Percentiles rank a stretch among this genome's conserved stretches.
phyloP scores from a whole-genome alignment of 1,284 basidiomycete genomes.

The Ustilago bromivora region DNA sequence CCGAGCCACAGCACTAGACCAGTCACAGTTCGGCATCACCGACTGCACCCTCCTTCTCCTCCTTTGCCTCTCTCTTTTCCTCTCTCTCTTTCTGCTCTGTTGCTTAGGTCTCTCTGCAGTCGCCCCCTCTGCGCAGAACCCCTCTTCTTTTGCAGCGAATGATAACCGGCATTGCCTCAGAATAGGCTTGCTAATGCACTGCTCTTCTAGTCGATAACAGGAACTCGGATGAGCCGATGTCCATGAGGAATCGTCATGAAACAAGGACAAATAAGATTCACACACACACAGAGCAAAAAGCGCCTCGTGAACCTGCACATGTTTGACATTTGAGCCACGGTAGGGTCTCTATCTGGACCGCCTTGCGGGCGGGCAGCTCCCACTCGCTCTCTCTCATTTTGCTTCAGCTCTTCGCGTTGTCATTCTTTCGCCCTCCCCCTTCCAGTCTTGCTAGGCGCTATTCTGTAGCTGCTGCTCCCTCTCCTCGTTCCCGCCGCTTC shows the following conservation, averaged over 20 bases:
- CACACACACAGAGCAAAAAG: background rate
- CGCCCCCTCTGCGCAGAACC: conserved; percentile 17
- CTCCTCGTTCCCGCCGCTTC: background rate
- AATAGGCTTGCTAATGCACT: background rate
- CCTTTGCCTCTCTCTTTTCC: background rate
- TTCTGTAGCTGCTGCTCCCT: background rate
- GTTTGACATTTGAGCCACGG: background rate
- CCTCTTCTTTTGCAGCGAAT: background rate
- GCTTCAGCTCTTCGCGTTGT: background rate
- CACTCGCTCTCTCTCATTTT: background rate
- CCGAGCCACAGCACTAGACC: conserved; percentile 18
- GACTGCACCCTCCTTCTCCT: background rate
- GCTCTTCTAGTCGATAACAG: background rate
- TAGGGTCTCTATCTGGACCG: background rate
- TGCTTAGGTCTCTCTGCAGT: conserved; percentile 8
- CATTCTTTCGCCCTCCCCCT: background rate
- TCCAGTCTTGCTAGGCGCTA: conserved; percentile 1
- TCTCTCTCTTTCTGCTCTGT: background rate
- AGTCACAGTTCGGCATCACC: conserved; percentile 13
- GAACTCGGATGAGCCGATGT: background rate
- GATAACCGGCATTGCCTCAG: background rate
- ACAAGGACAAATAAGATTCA: background rate
- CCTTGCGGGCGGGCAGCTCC: background rate
- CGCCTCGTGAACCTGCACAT: background rate
- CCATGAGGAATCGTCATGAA: background rate